These are phyloP conservation scores for Trichopus zeylanicus DNA, from an alignment of 116 monocot species.

Conservation along the genomic window DNA sequence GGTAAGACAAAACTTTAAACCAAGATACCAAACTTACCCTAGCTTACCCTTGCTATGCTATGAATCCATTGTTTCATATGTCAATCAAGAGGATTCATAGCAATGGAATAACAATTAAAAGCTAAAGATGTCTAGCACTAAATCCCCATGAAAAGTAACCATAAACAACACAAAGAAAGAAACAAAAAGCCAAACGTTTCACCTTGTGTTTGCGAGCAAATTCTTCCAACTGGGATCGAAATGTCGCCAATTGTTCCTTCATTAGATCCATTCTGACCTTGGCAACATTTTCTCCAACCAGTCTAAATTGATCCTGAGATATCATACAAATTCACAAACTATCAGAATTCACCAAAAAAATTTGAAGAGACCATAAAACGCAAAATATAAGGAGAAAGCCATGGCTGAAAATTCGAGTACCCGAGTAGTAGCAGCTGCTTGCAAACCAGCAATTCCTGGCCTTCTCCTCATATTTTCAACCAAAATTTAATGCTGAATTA, in stretches of 20 bases:
- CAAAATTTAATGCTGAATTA: neutral
- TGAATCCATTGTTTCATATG: no score
- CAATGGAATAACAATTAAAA: no score
- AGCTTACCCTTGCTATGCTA: no score
- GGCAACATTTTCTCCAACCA: constrained; percentile 87
- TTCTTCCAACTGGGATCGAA: constrained; percentile 85
- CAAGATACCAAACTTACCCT: no score
- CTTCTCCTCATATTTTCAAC: constrained; percentile 69
- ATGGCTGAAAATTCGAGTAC: no score
- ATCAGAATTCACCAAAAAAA: neutral
- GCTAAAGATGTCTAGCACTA: no score
- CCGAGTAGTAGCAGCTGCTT: constrained; percentile 70
- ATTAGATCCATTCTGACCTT: constrained; percentile 81
- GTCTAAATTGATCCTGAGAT: constrained; percentile 69
- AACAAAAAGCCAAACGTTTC: neutral
- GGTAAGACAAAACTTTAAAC: no score
- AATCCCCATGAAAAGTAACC: neutral
- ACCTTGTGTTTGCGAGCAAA: constrained; percentile 98
- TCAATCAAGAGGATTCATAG: no score
- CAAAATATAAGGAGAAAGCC: neutral
- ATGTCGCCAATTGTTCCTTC: constrained; percentile 90
- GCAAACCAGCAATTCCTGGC: constrained; percentile 79
- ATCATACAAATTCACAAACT: neutral
- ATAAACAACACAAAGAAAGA: neutral
- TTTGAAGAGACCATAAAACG: neutral